These are phyloP conservation scores for Leersia perrieri DNA, from an alignment of 176 grass and related monocot species.

Conservation along the genomic window DNA sequence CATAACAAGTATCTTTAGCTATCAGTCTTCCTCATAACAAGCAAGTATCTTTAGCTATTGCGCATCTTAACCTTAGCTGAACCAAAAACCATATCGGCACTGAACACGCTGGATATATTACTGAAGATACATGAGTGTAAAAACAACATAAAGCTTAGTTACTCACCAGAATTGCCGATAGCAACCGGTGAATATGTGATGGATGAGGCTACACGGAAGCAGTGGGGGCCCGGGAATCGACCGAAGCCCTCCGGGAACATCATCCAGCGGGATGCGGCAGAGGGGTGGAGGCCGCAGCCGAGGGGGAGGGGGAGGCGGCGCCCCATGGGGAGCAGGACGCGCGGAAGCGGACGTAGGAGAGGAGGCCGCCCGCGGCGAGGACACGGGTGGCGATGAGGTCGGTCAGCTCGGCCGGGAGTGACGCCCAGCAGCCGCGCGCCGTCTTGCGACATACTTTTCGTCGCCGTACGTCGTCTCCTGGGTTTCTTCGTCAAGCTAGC, in stretches of 20 bases:
- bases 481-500: too few relatives aligned
- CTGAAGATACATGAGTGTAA: not conserved
- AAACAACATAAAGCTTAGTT: not conserved
- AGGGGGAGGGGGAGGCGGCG: too few relatives aligned
- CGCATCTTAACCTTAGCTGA: not conserved
- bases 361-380: not conserved
- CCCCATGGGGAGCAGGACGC: too few relatives aligned
- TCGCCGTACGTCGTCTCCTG: too few relatives aligned
- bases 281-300: too few relatives aligned
- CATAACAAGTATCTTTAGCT: too few relatives aligned
- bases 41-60: not conserved
- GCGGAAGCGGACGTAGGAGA: constrained; percentile 3
- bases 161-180: constrained; percentile 26
- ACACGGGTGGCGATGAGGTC: constrained; percentile 8
- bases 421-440: constrained; percentile 25
- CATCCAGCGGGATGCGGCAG: too few relatives aligned
- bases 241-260: constrained; percentile 10
- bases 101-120: not conserved
- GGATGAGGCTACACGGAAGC: constrained; percentile 2
- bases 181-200: constrained; percentile 22
- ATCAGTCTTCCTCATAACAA: not conserved
- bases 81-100: not conserved
- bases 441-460: too few relatives aligned
- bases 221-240: constrained; percentile 5
- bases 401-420: not conserved